Evolutionary conservation across 768 basidiomycete genomes (phyloP).

Genomic region (Xerocomellus amylosporus): DNA sequence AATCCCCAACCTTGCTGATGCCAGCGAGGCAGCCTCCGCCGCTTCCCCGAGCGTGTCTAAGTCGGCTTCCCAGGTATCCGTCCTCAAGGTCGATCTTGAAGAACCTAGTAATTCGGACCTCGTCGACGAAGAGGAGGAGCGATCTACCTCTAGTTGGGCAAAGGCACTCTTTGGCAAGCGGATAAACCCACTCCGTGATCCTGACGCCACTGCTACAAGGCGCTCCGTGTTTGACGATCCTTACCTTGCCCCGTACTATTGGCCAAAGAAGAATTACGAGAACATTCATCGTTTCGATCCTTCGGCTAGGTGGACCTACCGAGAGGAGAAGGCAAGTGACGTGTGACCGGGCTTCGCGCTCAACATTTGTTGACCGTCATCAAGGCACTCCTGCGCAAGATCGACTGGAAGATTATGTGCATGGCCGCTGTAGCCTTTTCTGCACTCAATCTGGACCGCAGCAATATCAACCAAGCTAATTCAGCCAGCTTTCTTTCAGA

Average conservation of each 20-base stretch:
- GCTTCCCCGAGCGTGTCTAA: not conserved
- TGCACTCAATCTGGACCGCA: constrained; percentile 52
- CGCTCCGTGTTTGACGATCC: constrained; percentile 55
- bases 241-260: constrained; percentile 29
- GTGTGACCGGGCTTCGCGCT: not conserved
- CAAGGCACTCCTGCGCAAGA: constrained; percentile 49
- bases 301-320: constrained; percentile 55
- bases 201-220: constrained; percentile 45
- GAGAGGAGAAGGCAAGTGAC: constrained; percentile 46
- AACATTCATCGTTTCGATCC: constrained; percentile 57
- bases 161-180: not conserved
- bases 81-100: not conserved
- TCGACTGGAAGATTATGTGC: constrained; percentile 61
- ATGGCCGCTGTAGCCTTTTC: constrained; percentile 57
- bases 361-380: not conserved
- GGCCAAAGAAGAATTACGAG: constrained; percentile 52
- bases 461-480: constrained; percentile 57
- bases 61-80: not conserved
- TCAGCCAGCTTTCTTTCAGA: constrained; percentile 57
- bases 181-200: constrained; percentile 8
- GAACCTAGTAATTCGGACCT: not conserved
- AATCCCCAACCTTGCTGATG: not conserved
- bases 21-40: not conserved
- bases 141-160: not conserved
- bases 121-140: constrained; percentile 5